These are phyloP conservation scores for Senna tora DNA, from an alignment of 306 rosid species.

Conservation along the genomic window DNA sequence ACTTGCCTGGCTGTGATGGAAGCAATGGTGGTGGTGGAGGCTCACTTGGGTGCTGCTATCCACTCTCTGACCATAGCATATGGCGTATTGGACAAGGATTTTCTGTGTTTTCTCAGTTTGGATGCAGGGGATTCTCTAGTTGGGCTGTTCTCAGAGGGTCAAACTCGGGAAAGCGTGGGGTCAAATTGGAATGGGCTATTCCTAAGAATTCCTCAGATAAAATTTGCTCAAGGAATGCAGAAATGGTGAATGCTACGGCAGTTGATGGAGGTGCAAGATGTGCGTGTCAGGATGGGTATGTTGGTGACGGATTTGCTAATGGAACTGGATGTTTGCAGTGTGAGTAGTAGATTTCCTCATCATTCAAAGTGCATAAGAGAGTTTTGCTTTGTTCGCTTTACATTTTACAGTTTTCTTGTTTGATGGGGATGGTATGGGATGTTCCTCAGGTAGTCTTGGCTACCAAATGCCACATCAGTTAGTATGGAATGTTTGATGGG, in stretches of 20 bases:
- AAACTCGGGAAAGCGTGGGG: slow-evolving; percentile 74
- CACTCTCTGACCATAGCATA: slow-evolving; percentile 75
- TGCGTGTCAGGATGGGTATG: slow-evolving; percentile 68
- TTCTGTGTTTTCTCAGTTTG: slow-evolving; percentile 69
- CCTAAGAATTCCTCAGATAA: slow-evolving; percentile 59
- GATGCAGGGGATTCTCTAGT: slow-evolving; percentile 94
- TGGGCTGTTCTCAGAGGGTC: slow-evolving; percentile 74
- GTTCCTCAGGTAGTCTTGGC: too few relatives aligned
- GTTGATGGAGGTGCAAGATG: slow-evolving; percentile 67
- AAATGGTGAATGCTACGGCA: slow-evolving; percentile 61
- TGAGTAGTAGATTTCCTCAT: slow-evolving; percentile 42
- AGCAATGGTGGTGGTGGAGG: slow-evolving; percentile 36
- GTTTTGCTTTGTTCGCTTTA: slow-evolving; percentile 12
- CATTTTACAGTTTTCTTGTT: not conserved
- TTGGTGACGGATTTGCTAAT: slow-evolving; percentile 80
- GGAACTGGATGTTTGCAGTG: slow-evolving; percentile 83
- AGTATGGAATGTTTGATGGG: too few relatives aligned
- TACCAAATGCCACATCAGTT: too few relatives aligned
- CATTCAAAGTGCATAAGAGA: not conserved
- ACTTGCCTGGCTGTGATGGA: slow-evolving; percentile 74
- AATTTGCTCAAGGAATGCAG: slow-evolving; percentile 64
- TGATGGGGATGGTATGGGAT: too few relatives aligned
- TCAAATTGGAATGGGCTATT: slow-evolving; percentile 88
- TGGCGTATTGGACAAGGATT: slow-evolving; percentile 76
- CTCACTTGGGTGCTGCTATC: slow-evolving; percentile 86